These are phyloP conservation scores for Talaromyces ruber DNA, from an alignment of 495 filamentous ascomycete species.

Conservation along the genomic window DNA sequence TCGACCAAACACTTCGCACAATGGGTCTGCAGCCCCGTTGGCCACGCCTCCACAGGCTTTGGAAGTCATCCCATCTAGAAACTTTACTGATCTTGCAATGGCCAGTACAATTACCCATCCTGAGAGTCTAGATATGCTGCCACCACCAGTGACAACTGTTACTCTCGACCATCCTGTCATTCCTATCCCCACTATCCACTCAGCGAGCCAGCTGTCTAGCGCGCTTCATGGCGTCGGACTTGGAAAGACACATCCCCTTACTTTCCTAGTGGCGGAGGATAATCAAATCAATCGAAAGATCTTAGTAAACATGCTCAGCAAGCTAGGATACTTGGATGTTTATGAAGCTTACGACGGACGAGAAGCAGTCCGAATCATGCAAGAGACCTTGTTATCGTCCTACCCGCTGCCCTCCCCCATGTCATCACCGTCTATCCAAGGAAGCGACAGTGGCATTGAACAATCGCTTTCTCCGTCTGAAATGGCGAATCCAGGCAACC, in stretches of 20 bases:
- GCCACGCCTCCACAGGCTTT: conserved; percentile 8
- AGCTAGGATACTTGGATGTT: conserved; percentile 59
- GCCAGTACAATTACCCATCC: background rate
- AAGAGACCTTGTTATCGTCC: conserved; percentile 25
- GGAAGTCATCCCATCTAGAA: background rate
- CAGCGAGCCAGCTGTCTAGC: background rate
- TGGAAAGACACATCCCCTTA: conserved; percentile 52
- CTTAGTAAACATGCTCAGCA: conserved; percentile 59
- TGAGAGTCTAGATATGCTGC: conserved; percentile 19
- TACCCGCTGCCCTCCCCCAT: conserved; percentile 3
- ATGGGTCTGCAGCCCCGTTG: conserved; percentile 13
- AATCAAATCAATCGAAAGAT: conserved; percentile 74
- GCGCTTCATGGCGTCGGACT: conserved; percentile 21
- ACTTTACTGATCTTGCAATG: background rate
- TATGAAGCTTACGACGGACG: conserved; percentile 64
- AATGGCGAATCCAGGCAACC: conserved; percentile 1
- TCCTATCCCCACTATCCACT: background rate
- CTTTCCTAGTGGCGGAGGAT: conserved; percentile 71
- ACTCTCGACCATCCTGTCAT: background rate
- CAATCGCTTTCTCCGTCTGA: background rate
- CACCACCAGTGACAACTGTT: background rate
- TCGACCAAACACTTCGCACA: conserved; percentile 29
- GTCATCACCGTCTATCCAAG: conserved; percentile 1
- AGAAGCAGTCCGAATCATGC: conserved; percentile 62
- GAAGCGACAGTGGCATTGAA: conserved; percentile 2